Conservation (phyloP, 441 rosid genomes). For the Pelargonium australe region DNA sequence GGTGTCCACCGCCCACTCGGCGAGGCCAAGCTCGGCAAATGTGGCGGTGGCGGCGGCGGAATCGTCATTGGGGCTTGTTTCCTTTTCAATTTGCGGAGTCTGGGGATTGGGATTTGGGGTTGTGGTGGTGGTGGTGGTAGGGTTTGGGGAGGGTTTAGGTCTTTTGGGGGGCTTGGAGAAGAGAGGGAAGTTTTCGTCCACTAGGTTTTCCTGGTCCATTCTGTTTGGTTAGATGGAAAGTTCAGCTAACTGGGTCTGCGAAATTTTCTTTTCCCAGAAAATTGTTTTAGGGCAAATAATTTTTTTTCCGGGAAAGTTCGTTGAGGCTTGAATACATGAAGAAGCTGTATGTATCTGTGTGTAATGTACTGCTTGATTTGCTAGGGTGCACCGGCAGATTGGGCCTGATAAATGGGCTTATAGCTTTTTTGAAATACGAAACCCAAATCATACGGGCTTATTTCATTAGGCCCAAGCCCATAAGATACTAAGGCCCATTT, state of each 20-base stretch:
- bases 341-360: no score
- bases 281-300: neutral
- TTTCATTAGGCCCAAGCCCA: no score
- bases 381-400: no score
- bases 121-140: constrained; percentile 15
- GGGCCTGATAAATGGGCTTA: no score
- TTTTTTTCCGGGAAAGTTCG: neutral
- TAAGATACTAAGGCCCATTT: no score
- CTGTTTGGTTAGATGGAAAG: neutral
- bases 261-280: neutral
- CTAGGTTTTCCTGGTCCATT: constrained; percentile 35
- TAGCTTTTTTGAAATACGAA: no score
- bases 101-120: constrained; percentile 22
- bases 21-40: constrained; percentile 60
- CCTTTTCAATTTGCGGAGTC: constrained; percentile 7
- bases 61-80: neutral
- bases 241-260: neutral
- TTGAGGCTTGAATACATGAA: neutral
- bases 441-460: no score
- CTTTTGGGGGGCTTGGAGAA: constrained; percentile 43
- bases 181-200: constrained; percentile 51
- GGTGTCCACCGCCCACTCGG: constrained; percentile 71
- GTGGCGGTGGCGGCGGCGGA: constrained; percentile 17
- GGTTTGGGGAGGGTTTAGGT: constrained; percentile 5
- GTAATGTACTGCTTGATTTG: no score